Evolutionary conservation across 2,329 filamentous ascomycete genomes (phyloP), one percentile per base, ranked within the genome.

Genomic region (Helicocarpus griseus): DNA sequence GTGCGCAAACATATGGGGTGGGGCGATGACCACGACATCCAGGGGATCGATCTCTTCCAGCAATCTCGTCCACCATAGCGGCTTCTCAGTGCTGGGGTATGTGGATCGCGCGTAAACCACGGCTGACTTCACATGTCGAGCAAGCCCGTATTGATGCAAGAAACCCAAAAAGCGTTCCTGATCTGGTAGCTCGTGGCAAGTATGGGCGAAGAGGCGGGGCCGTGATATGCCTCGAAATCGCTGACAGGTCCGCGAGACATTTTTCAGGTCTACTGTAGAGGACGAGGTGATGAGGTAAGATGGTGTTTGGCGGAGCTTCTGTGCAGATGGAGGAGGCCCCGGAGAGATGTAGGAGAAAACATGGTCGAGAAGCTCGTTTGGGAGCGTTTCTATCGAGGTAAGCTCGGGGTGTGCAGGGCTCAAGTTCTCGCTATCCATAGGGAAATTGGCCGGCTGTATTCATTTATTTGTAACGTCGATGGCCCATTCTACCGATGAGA

Each of bases 1-100:
- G 0, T 75, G 75, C 1, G 82, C 81, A 6, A 89, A 71, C 17
- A 81, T 78, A 3, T 76, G 71, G 0, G 84, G 82, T 5, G 83
- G 78, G 0, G 83, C 82, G 44, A 82, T 65, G 50, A 85, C 68
- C 6, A 77, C 78, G 53, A 85, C 63, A 41, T 73, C 69, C 44
- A 71, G 54, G 6, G 78, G 81, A 54, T 80, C 72, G 29, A 85
- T 64, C 17, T 72, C 63, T 5, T 69, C 63, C 45, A 86, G 78
- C 1, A 86, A 55, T 19, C 70, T 71, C 51, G 70, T 70, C 83
- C 79, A 86, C 59, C 79, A 73, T 64, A 48, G 72, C 50, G 59
- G 60, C 53, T 67, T 61, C 29, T 60, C 58, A 7, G 53, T 61
- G 29, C 65, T 58, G 29, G 75, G 73, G 47, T 69, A 69, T 49